These are phyloP conservation scores for Calonectria leucothoes DNA, from an alignment of 2,329 filamentous ascomycete species.

Conservation along the genomic window DNA sequence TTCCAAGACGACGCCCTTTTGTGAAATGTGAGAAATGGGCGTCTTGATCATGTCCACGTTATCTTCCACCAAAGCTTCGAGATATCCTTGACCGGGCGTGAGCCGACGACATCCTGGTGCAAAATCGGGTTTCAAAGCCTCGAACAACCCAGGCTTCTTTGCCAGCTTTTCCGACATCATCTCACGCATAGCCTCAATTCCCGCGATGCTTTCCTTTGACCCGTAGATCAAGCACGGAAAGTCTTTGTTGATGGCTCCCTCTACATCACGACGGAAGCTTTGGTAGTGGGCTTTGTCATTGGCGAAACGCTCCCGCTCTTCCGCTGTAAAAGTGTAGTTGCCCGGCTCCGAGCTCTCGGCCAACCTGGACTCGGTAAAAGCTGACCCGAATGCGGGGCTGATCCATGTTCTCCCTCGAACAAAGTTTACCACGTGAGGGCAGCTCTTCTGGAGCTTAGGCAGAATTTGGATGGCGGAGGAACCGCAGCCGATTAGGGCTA, in stretches of 20 bases:
- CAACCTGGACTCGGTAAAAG: not conserved
- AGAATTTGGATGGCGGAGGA: not conserved
- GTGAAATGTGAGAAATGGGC: not conserved
- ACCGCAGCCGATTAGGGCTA: not conserved
- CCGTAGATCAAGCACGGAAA: not conserved
- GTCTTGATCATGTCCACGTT: not conserved
- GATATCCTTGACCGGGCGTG: not conserved
- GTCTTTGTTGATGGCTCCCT: not conserved
- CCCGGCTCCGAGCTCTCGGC: not conserved
- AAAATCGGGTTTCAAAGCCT: not conserved
- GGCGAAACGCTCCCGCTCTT: not conserved
- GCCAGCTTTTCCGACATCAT: not conserved
- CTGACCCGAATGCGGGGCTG: not conserved
- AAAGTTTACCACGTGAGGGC: not conserved
- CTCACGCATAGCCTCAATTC: not conserved
- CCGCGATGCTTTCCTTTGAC: not conserved
- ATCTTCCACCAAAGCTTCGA: not conserved
- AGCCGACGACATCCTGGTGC: not conserved
- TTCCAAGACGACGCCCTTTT: not conserved
- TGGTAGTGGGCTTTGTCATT: not conserved
- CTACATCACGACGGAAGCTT: not conserved
- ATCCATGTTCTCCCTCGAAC: not conserved
- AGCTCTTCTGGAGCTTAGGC: not conserved
- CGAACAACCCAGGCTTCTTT: not conserved
- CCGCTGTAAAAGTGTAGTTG: not conserved